Evolutionary conservation across 2,329 filamentous ascomycete genomes (phyloP).

Genomic region (Pseudopithomyces chartarum): DNA sequence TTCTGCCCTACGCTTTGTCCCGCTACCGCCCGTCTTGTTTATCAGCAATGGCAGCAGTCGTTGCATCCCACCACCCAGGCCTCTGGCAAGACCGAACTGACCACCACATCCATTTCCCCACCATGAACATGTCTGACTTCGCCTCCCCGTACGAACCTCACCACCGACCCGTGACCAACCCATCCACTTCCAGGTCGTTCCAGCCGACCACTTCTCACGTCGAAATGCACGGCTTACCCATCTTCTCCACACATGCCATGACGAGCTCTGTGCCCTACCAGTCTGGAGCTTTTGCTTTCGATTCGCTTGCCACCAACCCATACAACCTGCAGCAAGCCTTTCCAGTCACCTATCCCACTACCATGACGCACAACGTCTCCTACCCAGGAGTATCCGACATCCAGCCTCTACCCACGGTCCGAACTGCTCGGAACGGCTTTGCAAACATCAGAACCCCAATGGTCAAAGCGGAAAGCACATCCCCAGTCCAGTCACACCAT

Average conservation of each 20-base stretch:
- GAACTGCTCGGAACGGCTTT: constrained; percentile 35
- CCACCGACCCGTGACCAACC: constrained; percentile 28
- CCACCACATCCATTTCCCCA: constrained; percentile 32
- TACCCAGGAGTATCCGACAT: constrained; percentile 28
- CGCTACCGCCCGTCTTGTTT: constrained; percentile 22
- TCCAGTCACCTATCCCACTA: constrained; percentile 30
- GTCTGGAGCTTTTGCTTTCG: constrained; percentile 42
- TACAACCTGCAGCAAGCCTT: constrained; percentile 45
- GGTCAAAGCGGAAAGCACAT: constrained; percentile 51
- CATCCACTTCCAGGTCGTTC: constrained; percentile 34
- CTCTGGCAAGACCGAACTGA: constrained; percentile 43
- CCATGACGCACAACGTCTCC: constrained; percentile 31
- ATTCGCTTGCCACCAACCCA: constrained; percentile 37
- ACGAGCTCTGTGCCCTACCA: constrained; percentile 42
- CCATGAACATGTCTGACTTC: constrained; percentile 37
- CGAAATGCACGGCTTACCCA: constrained; percentile 39
- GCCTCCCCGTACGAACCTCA: constrained; percentile 36
- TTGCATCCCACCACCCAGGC: constrained; percentile 41
- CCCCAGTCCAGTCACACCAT: constrained; percentile 49
- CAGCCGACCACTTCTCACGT: constrained; percentile 38
- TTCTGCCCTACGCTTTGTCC: constrained; percentile 24
- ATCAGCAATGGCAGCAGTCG: constrained; percentile 43
- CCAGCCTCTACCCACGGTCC: constrained; percentile 32
- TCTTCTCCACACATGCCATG: constrained; percentile 37
- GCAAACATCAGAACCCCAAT: constrained; percentile 33